Evolutionary conservation across 2,329 filamentous ascomycete genomes (phyloP), one percentile per base, ranked within the genome.

Genomic region (Ceratocystis lukuohia): DNA sequence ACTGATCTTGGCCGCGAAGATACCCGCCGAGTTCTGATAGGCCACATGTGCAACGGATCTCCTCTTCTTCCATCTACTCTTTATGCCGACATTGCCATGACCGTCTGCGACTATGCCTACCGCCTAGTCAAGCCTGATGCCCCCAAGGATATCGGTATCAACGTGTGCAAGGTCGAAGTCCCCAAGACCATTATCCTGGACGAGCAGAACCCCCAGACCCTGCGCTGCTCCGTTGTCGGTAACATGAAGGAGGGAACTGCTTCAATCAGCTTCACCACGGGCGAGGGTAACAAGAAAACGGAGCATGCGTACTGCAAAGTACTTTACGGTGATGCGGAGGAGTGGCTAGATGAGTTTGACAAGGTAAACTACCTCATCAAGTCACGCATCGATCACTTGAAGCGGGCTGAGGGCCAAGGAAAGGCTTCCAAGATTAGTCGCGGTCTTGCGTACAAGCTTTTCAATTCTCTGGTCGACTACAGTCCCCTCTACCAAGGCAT

Each of bases 371-470:
- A 91, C 72, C 79, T 91, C 45, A 84, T 93, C 72, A 83, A 84
- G 71, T 80, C 79, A 25, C 82, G 85, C 66, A 80, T 87, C 65
- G 78, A 85, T 22, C 75, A 78, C 30, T 79, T 87, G 2, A 77
- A 80, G 70, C 76, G 82, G 69, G 86, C 84, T 68, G 86, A 88
- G 66, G 77, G 82, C 71, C 80, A 78, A 44, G 88, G 88, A 48
- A 81, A 82, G 66, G 87, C 87, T 33, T 87, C 88, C 73, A 88
- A 88, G 76, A 82, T 91, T 69, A 83, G 87, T 62, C 84, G 87
- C 30, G 87, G 87, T 44, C 83, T 91, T 77, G 86, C 87, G 15
- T 94, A 94, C 80, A 92, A 91, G 76, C 80, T 84, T 0, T 84
- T 84, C 70, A 71, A 74, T 10, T 79, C 80, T 53, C 74, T 85